phyloP scores from a whole-genome alignment of 805 yeast species.

The Candida quercuum region DNA sequence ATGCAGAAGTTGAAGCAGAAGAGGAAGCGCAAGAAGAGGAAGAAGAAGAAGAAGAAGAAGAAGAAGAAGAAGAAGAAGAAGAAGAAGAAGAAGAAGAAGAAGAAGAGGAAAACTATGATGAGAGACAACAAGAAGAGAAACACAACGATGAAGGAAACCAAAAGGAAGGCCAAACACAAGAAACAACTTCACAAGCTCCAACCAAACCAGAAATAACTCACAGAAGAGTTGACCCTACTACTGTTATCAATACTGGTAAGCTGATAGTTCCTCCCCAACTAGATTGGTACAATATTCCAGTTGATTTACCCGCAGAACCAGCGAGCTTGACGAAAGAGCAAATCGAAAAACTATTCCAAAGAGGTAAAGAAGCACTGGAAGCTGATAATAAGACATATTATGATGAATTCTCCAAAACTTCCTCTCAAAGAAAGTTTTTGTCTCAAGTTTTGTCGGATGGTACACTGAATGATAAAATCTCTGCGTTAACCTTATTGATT shows the following conservation, averaged over 20 bases:
- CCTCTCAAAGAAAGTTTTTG: slow-evolving; percentile 82
- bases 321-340: slow-evolving; percentile 40
- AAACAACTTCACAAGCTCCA: slow-evolving; percentile 10
- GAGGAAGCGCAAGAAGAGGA: slow-evolving; percentile 31
- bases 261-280: slow-evolving; percentile 54
- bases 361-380: slow-evolving; percentile 63
- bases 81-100: slow-evolving; percentile 22
- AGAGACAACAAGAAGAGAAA: slow-evolving; percentile 26
- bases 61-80: slow-evolving; percentile 27
- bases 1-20: slow-evolving; percentile 36
- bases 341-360: slow-evolving; percentile 53
- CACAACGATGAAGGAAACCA: slow-evolving; percentile 17
- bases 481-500: slow-evolving; percentile 85
- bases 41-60: slow-evolving; percentile 31
- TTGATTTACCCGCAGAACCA: slow-evolving; percentile 24
- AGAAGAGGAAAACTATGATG: slow-evolving; percentile 23
- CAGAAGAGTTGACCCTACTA: slow-evolving; percentile 26
- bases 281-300: slow-evolving; percentile 72
- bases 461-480: slow-evolving; percentile 91
- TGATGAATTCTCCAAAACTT: slow-evolving; percentile 67
- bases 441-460: slow-evolving; percentile 85
- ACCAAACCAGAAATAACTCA: slow-evolving; percentile 20
- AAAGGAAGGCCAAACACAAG: slow-evolving; percentile 9
- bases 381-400: slow-evolving; percentile 66
- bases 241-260: slow-evolving; percentile 49